Base-by-base conservation (phyloP, 2,329 filamentous ascomycete species). In the Aspergillus novoparasiticus region DNA sequence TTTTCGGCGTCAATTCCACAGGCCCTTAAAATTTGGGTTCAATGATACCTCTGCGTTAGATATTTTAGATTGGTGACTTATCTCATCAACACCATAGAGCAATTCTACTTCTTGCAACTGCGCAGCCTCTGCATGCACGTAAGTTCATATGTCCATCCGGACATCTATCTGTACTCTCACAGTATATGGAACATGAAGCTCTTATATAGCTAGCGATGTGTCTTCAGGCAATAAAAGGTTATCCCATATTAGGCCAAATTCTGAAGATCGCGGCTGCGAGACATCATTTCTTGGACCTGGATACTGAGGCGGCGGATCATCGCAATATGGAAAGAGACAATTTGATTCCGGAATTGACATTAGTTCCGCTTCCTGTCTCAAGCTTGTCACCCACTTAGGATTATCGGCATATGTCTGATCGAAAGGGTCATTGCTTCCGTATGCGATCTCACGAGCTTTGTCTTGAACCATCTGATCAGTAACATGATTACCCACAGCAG, bases 371-470 rank as follows among this genome's bases (percentile, higher is more conserved):
- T 54, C 51, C 51, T 54, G 28, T 12, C 51, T 28, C n/a, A 54
- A 36, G n/a, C 30, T 28, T 11, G 51, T 10, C 0, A 54, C n/a
- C 51, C 51, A 54, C 36, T 28, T 54, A 6, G 51, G 51, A 54
- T 54, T 28, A 54, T 64, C 62, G 6, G 62, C 62, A 41, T 57
- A 64, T 2, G 62, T 64, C 21, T 61, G 59, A 34, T 64, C 51
- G 30, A 55, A 64, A 23, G 48, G 55, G 32, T 64, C 62, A 4
- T 61, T 53, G 21, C 50, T 36, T 8, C 50, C 59, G 39, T 58
- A 64, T 23, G 56, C 59, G 3, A 62, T 41, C n/a, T 30, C 21
- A 3, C 62, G 62, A 26, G 62, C 62, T 14, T 55, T 26, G 21
- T 64, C 48, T 39, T 64, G 62, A n/a, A 64, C 41, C 56, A 58